phyloP scores from a whole-genome alignment of 768 basidiomycete genomes.

The Lactarius tabidus region DNA sequence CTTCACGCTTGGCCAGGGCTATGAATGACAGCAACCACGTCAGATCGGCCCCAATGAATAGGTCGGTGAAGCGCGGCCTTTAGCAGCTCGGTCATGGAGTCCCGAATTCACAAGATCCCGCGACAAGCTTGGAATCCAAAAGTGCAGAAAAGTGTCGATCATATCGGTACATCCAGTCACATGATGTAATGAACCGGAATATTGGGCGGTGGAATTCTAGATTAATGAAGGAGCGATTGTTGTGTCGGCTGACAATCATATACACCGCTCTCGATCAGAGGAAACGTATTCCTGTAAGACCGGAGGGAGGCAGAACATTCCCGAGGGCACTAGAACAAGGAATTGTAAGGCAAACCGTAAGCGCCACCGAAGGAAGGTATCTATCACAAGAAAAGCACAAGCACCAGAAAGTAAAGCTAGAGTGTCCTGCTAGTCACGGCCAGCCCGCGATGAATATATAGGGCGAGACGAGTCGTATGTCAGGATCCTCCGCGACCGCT shows the following conservation, averaged over 20 bases:
- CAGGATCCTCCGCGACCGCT: not conserved
- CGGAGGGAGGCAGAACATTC: not conserved
- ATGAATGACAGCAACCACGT: not conserved
- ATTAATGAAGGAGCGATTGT: not conserved
- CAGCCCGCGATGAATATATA: not conserved
- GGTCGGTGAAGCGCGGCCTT: too few species aligned
- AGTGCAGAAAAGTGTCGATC: conserved; percentile 2
- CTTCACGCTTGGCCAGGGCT: not conserved
- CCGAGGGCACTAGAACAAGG: conserved; percentile 1
- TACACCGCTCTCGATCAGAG: not conserved
- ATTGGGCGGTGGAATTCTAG: not conserved
- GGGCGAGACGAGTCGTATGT: not conserved
- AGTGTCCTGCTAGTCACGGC: not conserved
- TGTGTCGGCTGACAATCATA: not conserved
- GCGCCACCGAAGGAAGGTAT: not conserved
- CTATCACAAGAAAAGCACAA: not conserved
- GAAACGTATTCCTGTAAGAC: not conserved
- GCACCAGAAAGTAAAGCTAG: not conserved
- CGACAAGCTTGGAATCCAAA: conserved; percentile 15
- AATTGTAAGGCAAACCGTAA: not conserved
- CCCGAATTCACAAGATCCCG: not conserved
- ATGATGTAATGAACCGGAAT: conserved; percentile 16
- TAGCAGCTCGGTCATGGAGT: not conserved
- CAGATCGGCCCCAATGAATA: not conserved
- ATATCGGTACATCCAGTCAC: not conserved